Percentiles rank a stretch among this genome's conserved stretches.
These are phyloP conservation scores for Sphaerulina vaccinii DNA, from an alignment of 2,329 filamentous ascomycete species.

Conservation along the genomic window DNA sequence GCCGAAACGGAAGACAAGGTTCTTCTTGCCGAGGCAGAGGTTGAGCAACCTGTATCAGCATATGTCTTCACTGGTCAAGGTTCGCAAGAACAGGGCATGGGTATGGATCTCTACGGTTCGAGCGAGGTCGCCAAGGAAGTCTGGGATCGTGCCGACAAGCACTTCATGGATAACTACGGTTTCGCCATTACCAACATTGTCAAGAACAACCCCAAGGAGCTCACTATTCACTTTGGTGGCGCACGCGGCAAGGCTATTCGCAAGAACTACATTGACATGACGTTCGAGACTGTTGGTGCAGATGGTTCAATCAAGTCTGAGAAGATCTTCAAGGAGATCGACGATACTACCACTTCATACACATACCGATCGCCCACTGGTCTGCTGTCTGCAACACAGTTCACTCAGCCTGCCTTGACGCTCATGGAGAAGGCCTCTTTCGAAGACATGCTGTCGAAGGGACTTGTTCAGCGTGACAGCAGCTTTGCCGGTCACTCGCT, in stretches of 20 bases:
- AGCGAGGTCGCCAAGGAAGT: conserved; percentile 94
- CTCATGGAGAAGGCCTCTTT: conserved; percentile 99
- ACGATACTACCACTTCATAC: conserved; percentile 89
- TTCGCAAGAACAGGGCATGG: conserved; percentile 98
- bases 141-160: conserved; percentile 96
- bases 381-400: conserved; percentile 93
- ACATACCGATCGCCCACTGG: conserved; percentile 95
- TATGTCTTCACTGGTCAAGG: conserved; percentile 99
- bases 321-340: conserved; percentile 98
- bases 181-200: conserved; percentile 99
- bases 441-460: conserved; percentile 97
- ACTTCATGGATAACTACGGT: conserved; percentile 97
- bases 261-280: conserved; percentile 99
- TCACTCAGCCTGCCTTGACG: conserved; percentile 94
- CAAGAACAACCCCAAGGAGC: conserved; percentile 98
- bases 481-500: conserved; percentile 97
- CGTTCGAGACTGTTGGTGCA: conserved; percentile 92
- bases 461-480: conserved; percentile 91
- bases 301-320: conserved; percentile 96
- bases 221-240: conserved; percentile 97
- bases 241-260: conserved; percentile 95
- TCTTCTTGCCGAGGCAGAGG: conserved; percentile 88
- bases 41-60: conserved; percentile 93
- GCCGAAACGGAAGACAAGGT: conserved; percentile 97
- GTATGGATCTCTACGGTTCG: conserved; percentile 96